Conservation (phyloP, 1,284 basidiomycete genomes). For the Irpex sp. region DNA sequence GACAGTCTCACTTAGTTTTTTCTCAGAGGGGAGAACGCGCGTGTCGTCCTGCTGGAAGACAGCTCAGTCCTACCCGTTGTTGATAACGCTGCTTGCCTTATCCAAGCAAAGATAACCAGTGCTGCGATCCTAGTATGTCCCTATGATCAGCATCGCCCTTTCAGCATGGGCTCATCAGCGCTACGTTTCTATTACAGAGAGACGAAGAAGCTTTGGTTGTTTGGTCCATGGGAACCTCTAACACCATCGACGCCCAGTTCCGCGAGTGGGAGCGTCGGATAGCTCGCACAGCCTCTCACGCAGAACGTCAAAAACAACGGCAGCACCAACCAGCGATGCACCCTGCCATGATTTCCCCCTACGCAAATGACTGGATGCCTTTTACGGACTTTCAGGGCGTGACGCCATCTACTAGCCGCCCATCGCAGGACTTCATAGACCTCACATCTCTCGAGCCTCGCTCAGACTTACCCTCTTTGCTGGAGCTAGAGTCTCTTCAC, state of each 20-base stretch:
- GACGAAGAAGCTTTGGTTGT: background rate
- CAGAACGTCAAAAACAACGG: background rate
- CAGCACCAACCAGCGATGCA: background rate
- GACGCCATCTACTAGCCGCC: background rate
- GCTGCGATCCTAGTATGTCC: constrained; percentile 2
- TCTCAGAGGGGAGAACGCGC: background rate
- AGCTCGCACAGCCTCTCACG: background rate
- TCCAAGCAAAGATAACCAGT: background rate
- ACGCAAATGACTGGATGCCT: background rate
- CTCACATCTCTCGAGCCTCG: background rate
- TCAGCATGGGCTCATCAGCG: background rate
- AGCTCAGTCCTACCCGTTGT: background rate
- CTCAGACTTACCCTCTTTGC: background rate
- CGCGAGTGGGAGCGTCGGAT: background rate
- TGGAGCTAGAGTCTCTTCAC: background rate
- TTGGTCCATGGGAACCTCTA: background rate
- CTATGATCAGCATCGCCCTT: background rate
- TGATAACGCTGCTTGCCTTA: background rate
- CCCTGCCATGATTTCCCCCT: background rate
- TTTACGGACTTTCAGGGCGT: background rate
- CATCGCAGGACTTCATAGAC: too few relatives aligned
- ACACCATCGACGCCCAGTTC: background rate
- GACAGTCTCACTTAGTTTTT: background rate
- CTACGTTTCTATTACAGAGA: background rate
- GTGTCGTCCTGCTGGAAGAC: background rate